A percentile compares a stretch with the other conserved stretches of the same genome.
phyloP scores from a whole-genome alignment of 2,329 filamentous ascomycete species.

The Fusarium zealandicum region DNA sequence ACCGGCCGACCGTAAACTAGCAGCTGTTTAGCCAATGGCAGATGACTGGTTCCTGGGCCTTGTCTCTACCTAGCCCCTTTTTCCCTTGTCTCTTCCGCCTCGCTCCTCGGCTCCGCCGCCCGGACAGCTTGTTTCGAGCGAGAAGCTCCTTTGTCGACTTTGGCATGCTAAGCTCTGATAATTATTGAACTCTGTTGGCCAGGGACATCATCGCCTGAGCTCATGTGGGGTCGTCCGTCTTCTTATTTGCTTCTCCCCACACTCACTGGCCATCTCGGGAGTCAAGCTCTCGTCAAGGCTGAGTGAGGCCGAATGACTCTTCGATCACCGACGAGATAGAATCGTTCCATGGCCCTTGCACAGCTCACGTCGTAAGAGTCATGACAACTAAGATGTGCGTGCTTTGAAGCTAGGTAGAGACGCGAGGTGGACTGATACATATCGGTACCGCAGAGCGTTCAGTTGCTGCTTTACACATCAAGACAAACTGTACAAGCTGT shows the following conservation, averaged over 20 bases:
- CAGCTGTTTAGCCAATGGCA: conserved; percentile 6
- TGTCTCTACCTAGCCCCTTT: conserved; percentile 11
- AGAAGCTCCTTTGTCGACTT: conserved; percentile 14
- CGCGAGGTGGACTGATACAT: neutral
- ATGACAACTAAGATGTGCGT: neutral
- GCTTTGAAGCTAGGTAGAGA: too few relatives aligned
- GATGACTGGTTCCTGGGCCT: conserved; percentile 4
- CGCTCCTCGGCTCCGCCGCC: neutral
- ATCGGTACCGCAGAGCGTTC: neutral
- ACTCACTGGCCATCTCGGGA: conserved; percentile 13
- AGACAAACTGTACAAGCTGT: too few relatives aligned
- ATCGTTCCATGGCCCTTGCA: conserved; percentile 10
- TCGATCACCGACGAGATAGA: conserved; percentile 11
- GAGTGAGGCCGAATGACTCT: conserved; percentile 21
- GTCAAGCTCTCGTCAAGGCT: conserved; percentile 18
- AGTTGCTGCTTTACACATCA: too few relatives aligned
- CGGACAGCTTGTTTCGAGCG: neutral
- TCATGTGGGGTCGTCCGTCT: conserved; percentile 28
- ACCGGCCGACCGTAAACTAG: conserved; percentile 21
- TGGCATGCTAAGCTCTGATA: conserved; percentile 11
- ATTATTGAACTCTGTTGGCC: conserved; percentile 9
- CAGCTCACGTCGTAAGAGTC: neutral
- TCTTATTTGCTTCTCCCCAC: conserved; percentile 24
- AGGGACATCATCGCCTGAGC: conserved; percentile 20
- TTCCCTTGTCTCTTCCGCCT: neutral